Percentiles rank a stretch among this genome's conserved stretches.
Evolutionary conservation across 345 rosid genomes (phyloP).

Genomic region (Pistacia integerrima): DNA sequence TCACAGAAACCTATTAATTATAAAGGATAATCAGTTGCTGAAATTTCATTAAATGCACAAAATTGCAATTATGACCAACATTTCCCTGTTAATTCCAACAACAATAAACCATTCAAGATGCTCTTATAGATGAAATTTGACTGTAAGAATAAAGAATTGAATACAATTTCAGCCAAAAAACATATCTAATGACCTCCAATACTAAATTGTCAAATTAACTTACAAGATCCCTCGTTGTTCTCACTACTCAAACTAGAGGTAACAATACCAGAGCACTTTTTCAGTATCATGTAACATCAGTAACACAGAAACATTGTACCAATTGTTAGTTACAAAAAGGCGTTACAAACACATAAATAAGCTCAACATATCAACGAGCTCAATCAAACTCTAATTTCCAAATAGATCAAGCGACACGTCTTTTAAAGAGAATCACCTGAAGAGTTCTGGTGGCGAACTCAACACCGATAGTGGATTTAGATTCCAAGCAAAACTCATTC

Average conservation of each 20-base stretch:
- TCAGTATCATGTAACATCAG: no score
- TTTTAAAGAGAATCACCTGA: constrained; percentile 36
- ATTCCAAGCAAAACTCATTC: constrained; percentile 72
- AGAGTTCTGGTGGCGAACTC: constrained; percentile 75
- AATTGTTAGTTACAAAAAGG: no score
- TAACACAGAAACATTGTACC: no score
- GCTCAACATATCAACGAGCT: not conserved
- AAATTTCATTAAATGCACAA: not conserved
- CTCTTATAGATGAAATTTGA: not conserved
- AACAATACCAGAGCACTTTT: no score
- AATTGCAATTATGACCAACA: no score
- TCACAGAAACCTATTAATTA: not conserved
- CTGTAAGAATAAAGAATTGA: not conserved
- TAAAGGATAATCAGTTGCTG: not conserved
- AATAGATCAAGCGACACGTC: constrained; percentile 11
- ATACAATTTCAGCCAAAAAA: not conserved
- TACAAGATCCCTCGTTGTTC: not conserved
- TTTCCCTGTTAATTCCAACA: no score
- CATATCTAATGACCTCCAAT: not conserved
- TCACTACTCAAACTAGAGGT: no score
- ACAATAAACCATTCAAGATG: not conserved
- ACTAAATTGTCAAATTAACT: not conserved
- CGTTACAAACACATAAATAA: not conserved
- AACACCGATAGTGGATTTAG: constrained; percentile 74
- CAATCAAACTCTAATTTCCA: not conserved